Evolutionary conservation across 257 asterid species (phyloP), one percentile per base, ranked within the genome.

Genomic region (Solanum habrochaites): DNA sequence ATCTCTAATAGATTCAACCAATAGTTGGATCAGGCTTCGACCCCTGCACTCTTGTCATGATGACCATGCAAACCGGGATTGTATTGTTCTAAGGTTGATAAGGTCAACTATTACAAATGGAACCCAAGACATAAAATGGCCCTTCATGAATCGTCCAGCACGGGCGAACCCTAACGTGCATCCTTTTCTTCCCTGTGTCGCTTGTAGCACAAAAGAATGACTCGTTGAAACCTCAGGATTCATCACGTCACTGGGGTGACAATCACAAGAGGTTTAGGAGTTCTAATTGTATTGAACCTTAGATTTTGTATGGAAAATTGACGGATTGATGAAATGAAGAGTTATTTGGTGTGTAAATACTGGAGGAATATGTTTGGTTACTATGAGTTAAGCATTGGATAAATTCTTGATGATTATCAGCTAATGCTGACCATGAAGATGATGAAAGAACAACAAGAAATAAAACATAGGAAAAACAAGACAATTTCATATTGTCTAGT

Each of bases 71-170:
- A n/a, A n/a, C n/a, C n/a, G n/a, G n/a, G n/a, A n/a, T 62, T 29
- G 82, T n/a, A 85, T 45, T n/a, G 25, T 29, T 35, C 35, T 85
- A 8, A 85, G 43, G 35, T 85, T 29, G 20, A 69, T 25, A 2
- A 85, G 82, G 32, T 85, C 87, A 25, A 85, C 21, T 6, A 43
- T 18, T 14, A 70, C 23, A 1, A 85, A 85, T 1, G 82, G 69
- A 66, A 43, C 39, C 14, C 87, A 1, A 25, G 14, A 58, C 78
- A 56, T 85, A 85, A 18, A 85, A 18, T 69, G 69, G 2, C 87
- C 87, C 87, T 70, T 85, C 87, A 10, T 85, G n/a, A 85, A 11
- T 85, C 87, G 87, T 35, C 87, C 87, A 4, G 35, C 87, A n/a
- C 87, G 8, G 8, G 27, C 87, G 87, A 23, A 43, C 67, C 45